phyloP scores from a whole-genome alignment of 1,139 yeast genomes.

The Debaryomyces nepalensis region DNA sequence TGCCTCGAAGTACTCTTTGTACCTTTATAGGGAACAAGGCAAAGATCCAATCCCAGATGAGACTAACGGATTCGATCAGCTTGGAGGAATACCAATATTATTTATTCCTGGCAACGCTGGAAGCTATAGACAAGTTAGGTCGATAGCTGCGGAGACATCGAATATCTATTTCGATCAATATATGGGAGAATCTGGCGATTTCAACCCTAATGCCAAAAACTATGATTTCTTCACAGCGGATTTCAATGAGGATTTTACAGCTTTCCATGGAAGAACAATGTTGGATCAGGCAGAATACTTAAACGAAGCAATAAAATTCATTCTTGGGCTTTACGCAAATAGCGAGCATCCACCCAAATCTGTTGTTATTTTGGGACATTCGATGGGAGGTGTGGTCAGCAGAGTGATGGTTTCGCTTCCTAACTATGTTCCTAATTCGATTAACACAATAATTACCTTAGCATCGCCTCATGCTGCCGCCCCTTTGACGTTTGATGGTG shows the following conservation, averaged over 20 bases:
- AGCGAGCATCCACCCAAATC: conserved; percentile 57
- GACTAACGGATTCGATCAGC: conserved; percentile 34
- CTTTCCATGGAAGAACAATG: conserved; percentile 92
- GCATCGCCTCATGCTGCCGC: conserved; percentile 94
- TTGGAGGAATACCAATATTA: conserved; percentile 82
- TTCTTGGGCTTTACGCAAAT: conserved; percentile 63
- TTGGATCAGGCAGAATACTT: conserved; percentile 92
- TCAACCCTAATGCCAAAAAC: conserved; percentile 42
- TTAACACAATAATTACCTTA: conserved; percentile 83
- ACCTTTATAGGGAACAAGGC: conserved; percentile 77
- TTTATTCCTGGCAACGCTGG: conserved; percentile 99
- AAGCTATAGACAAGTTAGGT: conserved; percentile 84
- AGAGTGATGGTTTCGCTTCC: conserved; percentile 79
- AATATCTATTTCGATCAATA: conserved; percentile 48
- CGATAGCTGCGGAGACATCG: conserved; percentile 83
- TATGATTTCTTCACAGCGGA: conserved; percentile 88
- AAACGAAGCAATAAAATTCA: conserved; percentile 83
- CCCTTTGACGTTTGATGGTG: conserved; percentile 96
- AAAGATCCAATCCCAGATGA: conserved; percentile 61
- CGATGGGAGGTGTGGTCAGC: conserved; percentile 97
- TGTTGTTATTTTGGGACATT: conserved; percentile 85
- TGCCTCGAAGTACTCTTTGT: conserved; percentile 80
- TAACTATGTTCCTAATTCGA: conserved; percentile 69
- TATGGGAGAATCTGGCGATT: conserved; percentile 19
- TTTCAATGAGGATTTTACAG: conserved; percentile 94